Evolutionary conservation across 139 green algal species (phyloP), one percentile per base, ranked within the genome.

Genomic region (Edaphochlamys debaryana): DNA sequence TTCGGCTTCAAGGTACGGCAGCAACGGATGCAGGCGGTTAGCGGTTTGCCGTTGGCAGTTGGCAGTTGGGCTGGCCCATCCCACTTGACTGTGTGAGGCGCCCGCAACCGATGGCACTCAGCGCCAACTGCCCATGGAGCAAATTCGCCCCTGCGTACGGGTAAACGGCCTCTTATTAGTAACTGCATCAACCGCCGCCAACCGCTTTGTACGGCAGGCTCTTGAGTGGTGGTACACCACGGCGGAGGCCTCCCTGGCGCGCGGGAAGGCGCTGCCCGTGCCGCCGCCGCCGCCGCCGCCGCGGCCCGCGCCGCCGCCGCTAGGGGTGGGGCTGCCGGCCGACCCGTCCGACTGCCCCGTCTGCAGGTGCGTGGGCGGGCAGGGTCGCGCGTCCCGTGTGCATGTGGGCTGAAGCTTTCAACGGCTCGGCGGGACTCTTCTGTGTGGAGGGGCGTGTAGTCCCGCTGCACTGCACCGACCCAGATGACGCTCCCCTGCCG

Each of bases 171-270:
- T n/a, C n/a, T n/a, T n/a, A n/a, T n/a, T n/a, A n/a, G n/a, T n/a
- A n/a, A n/a, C n/a, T n/a, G n/a, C n/a, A n/a, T n/a, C n/a, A 63
- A 17, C 20, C 22, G 54, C 23, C n/a, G 11, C 62, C 4, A 3
- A 27, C 32, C 62, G 13, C 62, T 3, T 38, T 4, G 7, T 41
- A 1, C 34, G 27, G 15, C 79, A 91, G 87, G 87, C 83, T 0
- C 82, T 98, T 29, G 96, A 98, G 90, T 98, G 96, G 96, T 98
- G 96, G 96, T 98, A 96, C 84, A 94, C 87, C 5, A 94, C 94
- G 20, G 96, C 89, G 11, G 96, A 98, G 84, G 89, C 94, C 50
- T 74, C 86, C 36, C 79, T 98, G 66, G 86, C 89, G 0, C 67
- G 69, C 0, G 64, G 76, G 4, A 87, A 91, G 50, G 82, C 85